Conservation (phyloP, 164 flowering plant genomes). For the Cinnamomum chago region DNA sequence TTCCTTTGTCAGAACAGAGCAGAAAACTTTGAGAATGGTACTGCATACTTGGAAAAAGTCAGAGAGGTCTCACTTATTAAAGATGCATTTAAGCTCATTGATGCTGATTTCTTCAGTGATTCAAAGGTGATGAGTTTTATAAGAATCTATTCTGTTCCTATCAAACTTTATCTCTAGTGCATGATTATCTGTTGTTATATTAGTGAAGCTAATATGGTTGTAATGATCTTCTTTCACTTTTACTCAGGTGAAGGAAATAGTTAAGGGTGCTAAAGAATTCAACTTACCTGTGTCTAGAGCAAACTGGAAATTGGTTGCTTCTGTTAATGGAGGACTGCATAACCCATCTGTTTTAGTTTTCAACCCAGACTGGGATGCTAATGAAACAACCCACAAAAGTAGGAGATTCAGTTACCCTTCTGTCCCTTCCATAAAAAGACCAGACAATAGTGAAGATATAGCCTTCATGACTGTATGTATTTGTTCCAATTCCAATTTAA, state of each 20-base stretch:
- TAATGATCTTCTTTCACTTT: neutral
- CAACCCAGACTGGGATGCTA: conserved; percentile 50
- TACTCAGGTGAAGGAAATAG: conserved; percentile 57
- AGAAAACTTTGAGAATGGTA: conserved; percentile 14
- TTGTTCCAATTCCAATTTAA: neutral
- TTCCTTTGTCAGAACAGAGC: conserved; percentile 45
- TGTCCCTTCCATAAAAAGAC: conserved; percentile 36
- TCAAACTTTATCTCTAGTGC: neutral
- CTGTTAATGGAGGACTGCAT: conserved; percentile 69
- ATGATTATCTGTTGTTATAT: neutral
- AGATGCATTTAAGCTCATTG: conserved; percentile 43
- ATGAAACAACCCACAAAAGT: conserved; percentile 5
- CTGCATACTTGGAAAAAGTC: conserved; percentile 17
- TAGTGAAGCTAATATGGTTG: neutral
- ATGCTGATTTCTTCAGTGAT: conserved; percentile 59
- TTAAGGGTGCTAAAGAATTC: conserved; percentile 53
- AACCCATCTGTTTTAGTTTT: conserved; percentile 71
- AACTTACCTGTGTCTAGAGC: conserved; percentile 58
- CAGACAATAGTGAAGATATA: conserved; percentile 53
- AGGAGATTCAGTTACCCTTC: conserved; percentile 43
- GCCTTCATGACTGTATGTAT: conserved; percentile 77
- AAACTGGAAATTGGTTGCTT: conserved; percentile 67
- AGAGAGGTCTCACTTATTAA: conserved; percentile 19
- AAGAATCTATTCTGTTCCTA: neutral
- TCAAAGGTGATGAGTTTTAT: conserved; percentile 37